Evolutionary conservation across 148 eudicot species (phyloP), one percentile per base, ranked within the genome.

Genomic region (Limonium bicolor): DNA sequence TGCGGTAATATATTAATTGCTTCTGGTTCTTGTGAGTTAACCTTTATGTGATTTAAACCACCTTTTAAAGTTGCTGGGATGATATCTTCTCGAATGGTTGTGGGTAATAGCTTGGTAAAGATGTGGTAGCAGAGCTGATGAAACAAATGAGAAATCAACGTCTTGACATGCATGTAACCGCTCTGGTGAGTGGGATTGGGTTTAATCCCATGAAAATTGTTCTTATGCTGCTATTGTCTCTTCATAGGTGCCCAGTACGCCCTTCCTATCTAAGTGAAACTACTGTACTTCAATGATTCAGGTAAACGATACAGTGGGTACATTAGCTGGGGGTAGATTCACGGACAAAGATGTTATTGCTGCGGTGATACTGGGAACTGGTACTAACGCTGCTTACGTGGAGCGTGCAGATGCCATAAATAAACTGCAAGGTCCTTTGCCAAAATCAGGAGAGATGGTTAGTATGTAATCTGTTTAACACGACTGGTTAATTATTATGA

Each of bases 311-410:
- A 71, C 77, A 5, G 64, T 69, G 12, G 94, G 94, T 20, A 61
- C 72, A 59, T 61, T 86, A 34, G 94, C 85, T 15, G 94, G 93
- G 40, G 94, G 85, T 44, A 67, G 77, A 56, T 86, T 70, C 41
- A 68, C 59, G 54, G 59, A 59, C 74, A 71, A 60, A 24, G 84
- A 76, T 40, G 67, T 68, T 17, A 67, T 72, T 46, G 96, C 82
- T 40, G 84, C 94, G 37, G 73, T 82, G 37, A 78, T 69, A 52
- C 51, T 86, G 55, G 96, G 87, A 21, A 68, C 72, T 54, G 75
- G 78, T 16, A 72, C 85, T 31, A 79, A 78, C 55, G 87, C 77
- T 40, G 86, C 81, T 42, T 86, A 81, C 27, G 55, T 71, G 0
- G 93, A 81, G 66, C 35, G 62, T 46, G 58, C 75, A 34, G 52